phyloP scores from a whole-genome alignment of 257 asterid genomes.

The Pogostemon cablin region DNA sequence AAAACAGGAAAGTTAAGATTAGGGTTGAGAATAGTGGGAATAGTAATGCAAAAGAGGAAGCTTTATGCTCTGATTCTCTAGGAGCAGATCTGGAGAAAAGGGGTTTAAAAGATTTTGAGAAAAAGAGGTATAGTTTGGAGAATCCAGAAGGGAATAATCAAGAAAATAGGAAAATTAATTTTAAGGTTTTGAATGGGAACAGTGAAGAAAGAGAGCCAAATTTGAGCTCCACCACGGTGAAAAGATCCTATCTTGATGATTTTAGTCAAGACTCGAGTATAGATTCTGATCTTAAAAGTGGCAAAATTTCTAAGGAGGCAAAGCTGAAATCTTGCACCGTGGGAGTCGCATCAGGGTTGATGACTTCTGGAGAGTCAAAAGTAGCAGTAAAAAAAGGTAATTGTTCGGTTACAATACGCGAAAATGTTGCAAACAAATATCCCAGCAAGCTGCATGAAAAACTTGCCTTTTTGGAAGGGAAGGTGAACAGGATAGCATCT shows the following conservation, averaged over 20 bases:
- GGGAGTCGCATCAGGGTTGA: slow-evolving; percentile 35
- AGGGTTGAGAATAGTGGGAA: slow-evolving; percentile 23
- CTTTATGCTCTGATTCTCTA: slow-evolving; percentile 31
- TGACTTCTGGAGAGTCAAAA: slow-evolving; percentile 43
- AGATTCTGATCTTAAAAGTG: slow-evolving; percentile 29
- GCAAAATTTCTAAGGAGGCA: slow-evolving; percentile 30
- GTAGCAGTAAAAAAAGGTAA: slow-evolving; percentile 34
- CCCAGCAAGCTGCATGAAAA: slow-evolving; percentile 83
- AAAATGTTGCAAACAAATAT: slow-evolving; percentile 39
- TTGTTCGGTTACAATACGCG: slow-evolving; percentile 25
- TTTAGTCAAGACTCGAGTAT: slow-evolving; percentile 21
- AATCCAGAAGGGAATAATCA: slow-evolving; percentile 23
- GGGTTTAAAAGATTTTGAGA: slow-evolving; percentile 25
- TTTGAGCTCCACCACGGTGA: slow-evolving; percentile 34
- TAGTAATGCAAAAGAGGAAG: slow-evolving; percentile 36
- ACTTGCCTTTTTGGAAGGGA: slow-evolving; percentile 89
- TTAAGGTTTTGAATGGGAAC: slow-evolving; percentile 19
- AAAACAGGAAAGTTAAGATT: slow-evolving; percentile 25
- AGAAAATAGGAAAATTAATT: slow-evolving; percentile 33
- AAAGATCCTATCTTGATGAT: slow-evolving; percentile 26
- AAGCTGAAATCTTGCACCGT: slow-evolving; percentile 38
- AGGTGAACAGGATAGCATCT: slow-evolving; percentile 79
- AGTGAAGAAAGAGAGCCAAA: slow-evolving; percentile 34
- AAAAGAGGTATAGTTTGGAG: slow-evolving; percentile 24
- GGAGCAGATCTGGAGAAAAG: slow-evolving; percentile 36